phyloP scores from a whole-genome alignment of 2,329 filamentous ascomycete species.

The Phialophora macrospora region DNA sequence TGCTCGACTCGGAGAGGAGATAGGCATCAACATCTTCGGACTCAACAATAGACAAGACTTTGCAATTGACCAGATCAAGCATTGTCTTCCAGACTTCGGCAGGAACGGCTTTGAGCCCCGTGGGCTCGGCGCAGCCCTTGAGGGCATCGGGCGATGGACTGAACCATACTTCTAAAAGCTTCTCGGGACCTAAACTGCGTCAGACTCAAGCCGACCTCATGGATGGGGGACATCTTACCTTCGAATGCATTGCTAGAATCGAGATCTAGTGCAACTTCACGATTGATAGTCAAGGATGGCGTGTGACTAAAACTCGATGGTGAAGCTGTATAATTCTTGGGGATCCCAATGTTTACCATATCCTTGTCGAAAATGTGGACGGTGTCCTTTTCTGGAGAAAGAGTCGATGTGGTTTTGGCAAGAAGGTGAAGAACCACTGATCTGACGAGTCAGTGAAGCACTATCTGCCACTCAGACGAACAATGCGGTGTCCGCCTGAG shows the following conservation, averaged over 20 bases:
- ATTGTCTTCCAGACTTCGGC: conserved; percentile 90
- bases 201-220: neutral
- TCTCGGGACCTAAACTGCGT: conserved; percentile 75
- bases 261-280: conserved; percentile 87
- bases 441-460: conserved; percentile 72
- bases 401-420: conserved; percentile 19
- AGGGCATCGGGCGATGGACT: conserved; percentile 76
- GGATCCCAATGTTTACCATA: conserved; percentile 85
- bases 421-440: conserved; percentile 33
- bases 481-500: conserved; percentile 90
- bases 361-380: conserved; percentile 52
- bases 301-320: conserved; percentile 76
- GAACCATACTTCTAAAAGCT: conserved; percentile 98
- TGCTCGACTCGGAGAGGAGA: conserved; percentile 96
- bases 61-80: conserved; percentile 98
- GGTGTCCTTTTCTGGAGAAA: conserved; percentile 27
- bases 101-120: conserved; percentile 84
- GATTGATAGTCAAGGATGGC: conserved; percentile 94
- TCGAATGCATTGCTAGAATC: conserved; percentile 97
- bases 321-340: conserved; percentile 80
- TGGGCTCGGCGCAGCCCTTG: conserved; percentile 69
- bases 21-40: conserved; percentile 96
- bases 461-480: conserved; percentile 98
- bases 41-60: conserved; percentile 91
- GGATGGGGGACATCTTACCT: conserved; percentile 57